Conservation (phyloP, 129 eudicot genomes). For the Lactuca sativa region DNA sequence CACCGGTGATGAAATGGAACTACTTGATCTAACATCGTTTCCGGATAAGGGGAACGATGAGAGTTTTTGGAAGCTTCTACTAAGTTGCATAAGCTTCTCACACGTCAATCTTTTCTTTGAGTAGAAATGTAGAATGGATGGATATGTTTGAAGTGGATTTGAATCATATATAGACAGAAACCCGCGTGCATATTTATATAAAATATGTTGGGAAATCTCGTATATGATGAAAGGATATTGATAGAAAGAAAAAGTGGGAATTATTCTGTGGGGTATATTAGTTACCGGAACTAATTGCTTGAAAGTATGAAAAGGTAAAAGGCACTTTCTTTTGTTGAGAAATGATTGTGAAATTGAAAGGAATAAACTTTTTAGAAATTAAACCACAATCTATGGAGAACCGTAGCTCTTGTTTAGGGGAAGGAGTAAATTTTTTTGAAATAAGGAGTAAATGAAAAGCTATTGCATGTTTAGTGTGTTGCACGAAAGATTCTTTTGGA, state of each 20-base stretch:
- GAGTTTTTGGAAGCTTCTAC: background rate
- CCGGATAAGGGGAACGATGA: background rate
- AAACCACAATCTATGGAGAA: background rate
- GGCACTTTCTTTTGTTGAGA: too few relatives aligned
- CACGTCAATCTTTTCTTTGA: background rate
- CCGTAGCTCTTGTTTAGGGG: background rate
- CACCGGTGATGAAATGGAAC: constrained; percentile 2
- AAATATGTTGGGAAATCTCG: background rate
- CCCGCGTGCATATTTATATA: background rate
- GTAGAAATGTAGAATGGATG: background rate
- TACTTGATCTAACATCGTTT: background rate
- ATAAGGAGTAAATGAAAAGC: too few relatives aligned
- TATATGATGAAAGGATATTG: background rate
- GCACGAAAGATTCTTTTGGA: too few relatives aligned
- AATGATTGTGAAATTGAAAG: background rate
- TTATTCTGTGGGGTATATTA: background rate
- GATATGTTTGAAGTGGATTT: constrained; percentile 1
- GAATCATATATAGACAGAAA: background rate
- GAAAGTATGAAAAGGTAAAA: background rate
- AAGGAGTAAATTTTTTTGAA: too few relatives aligned
- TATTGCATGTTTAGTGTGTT: too few relatives aligned
- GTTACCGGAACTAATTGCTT: background rate
- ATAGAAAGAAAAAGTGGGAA: background rate
- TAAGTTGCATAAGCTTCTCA: constrained; percentile 9
- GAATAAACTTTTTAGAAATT: background rate